Evolutionary conservation across 106 monocot genomes (phyloP).

Genomic region (Platanthera guangdongensis): DNA sequence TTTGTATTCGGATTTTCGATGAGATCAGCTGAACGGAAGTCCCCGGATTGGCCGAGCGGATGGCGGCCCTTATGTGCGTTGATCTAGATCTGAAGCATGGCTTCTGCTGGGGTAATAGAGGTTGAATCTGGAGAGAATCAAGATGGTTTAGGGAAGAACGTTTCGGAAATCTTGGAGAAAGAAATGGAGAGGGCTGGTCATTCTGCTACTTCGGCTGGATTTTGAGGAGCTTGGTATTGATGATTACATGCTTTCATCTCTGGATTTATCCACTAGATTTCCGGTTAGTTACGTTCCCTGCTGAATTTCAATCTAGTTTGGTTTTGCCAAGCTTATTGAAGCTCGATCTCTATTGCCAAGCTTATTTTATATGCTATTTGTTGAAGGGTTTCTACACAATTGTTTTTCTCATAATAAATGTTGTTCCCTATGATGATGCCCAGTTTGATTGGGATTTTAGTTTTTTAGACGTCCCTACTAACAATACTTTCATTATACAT

Average conservation of each 20-base stretch:
- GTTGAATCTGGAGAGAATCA: conserved; percentile 14
- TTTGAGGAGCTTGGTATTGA: conserved; percentile 83
- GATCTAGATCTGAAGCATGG: conserved; percentile 43
- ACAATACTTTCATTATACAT: background rate
- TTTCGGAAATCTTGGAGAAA: conserved; percentile 40
- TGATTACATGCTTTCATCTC: conserved; percentile 64
- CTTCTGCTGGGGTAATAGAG: conserved; percentile 14
- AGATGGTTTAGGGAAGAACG: conserved; percentile 5
- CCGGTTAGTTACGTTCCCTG: conserved; percentile 31
- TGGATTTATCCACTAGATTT: conserved; percentile 70
- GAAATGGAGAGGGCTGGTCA: conserved; percentile 47
- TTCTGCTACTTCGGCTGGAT: conserved; percentile 69
- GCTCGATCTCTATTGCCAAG: background rate
- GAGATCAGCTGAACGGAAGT: conserved; percentile 59
- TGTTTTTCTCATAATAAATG: background rate
- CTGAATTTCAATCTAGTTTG: background rate
- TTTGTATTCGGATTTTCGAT: background rate
- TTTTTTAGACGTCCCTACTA: background rate
- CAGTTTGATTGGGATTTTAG: background rate
- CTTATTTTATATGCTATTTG: background rate
- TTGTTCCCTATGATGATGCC: background rate
- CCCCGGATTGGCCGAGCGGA: conserved; percentile 77
- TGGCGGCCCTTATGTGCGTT: conserved; percentile 94
- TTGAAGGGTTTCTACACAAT: background rate
- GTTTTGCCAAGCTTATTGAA: background rate